Evolutionary conservation across 2,329 filamentous ascomycete species (phyloP).

Genomic region (Ophiostoma tasmaniense): DNA sequence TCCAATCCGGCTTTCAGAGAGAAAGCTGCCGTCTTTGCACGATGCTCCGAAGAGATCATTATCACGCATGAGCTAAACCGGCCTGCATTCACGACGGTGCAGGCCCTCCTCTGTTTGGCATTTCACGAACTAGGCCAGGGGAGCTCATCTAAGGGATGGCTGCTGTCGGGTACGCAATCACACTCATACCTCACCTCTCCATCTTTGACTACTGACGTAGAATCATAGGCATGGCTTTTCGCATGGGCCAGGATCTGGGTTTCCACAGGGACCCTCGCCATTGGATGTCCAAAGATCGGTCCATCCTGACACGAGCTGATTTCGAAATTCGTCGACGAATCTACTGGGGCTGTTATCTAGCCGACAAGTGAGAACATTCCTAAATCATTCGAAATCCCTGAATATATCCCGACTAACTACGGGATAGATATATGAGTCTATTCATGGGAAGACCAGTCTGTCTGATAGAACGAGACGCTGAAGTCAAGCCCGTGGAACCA

Average conservation of each 20-base stretch:
- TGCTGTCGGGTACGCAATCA: not conserved
- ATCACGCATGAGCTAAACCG: not conserved
- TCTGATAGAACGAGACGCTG: not conserved
- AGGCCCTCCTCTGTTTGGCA: not conserved
- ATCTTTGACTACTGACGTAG: not conserved
- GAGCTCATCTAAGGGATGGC: not conserved
- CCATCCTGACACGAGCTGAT: not conserved
- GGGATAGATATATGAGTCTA: not conserved
- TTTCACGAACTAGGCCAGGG: not conserved
- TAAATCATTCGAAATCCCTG: not conserved
- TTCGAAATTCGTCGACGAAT: not conserved
- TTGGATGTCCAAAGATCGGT: conserved; percentile 1
- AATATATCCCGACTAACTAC: not conserved
- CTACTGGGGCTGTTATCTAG: not conserved
- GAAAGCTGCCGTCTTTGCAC: not conserved
- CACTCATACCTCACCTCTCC: not conserved
- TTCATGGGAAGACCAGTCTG: not conserved
- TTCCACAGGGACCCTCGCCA: not conserved
- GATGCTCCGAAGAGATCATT: not conserved
- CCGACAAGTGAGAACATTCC: not conserved
- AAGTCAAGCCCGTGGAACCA: not conserved
- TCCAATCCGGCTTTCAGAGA: not conserved
- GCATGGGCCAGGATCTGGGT: not conserved
- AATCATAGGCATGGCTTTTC: not conserved
- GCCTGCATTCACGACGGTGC: not conserved